Evolutionary conservation across 2,329 filamentous ascomycete genomes (phyloP).

Genomic region (Zasmidium angulare): DNA sequence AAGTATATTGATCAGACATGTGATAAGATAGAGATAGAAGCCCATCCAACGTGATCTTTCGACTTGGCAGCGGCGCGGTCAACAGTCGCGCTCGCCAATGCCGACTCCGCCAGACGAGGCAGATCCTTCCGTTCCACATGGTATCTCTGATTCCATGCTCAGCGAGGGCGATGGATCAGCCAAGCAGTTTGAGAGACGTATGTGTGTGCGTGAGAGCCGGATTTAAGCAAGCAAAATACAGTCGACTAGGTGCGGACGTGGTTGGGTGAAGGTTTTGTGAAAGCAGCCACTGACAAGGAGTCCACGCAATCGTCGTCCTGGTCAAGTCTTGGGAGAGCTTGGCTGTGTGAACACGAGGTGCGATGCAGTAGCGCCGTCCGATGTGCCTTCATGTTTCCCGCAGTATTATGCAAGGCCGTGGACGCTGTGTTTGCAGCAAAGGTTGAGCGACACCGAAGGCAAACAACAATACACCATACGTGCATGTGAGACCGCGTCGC

Average conservation of each 20-base stretch:
- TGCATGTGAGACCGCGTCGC: too few relatives aligned
- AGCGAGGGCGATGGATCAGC: too few relatives aligned
- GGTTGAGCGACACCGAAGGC: too few relatives aligned
- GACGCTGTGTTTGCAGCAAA: too few relatives aligned
- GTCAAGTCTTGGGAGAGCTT: neutral
- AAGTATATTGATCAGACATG: neutral
- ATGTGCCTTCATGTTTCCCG: neutral
- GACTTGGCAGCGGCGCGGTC: neutral
- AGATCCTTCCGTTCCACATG: too few relatives aligned
- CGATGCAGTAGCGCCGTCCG: neutral
- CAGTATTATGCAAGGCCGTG: neutral
- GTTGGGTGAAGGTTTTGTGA: neutral
- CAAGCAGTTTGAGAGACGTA: neutral
- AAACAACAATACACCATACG: too few relatives aligned
- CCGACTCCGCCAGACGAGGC: neutral
- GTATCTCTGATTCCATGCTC: too few relatives aligned
- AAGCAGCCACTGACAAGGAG: neutral
- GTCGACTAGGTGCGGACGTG: neutral
- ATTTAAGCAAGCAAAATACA: neutral
- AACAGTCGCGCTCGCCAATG: neutral
- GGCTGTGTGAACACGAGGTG: neutral
- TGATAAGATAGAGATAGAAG: neutral
- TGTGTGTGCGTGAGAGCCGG: neutral
- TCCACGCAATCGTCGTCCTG: slow-evolving; percentile 7
- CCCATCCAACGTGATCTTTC: neutral